Evolutionary conservation across 345 rosid genomes (phyloP), one percentile per base, ranked within the genome.

Genomic region (Rubroshorea leprosula): DNA sequence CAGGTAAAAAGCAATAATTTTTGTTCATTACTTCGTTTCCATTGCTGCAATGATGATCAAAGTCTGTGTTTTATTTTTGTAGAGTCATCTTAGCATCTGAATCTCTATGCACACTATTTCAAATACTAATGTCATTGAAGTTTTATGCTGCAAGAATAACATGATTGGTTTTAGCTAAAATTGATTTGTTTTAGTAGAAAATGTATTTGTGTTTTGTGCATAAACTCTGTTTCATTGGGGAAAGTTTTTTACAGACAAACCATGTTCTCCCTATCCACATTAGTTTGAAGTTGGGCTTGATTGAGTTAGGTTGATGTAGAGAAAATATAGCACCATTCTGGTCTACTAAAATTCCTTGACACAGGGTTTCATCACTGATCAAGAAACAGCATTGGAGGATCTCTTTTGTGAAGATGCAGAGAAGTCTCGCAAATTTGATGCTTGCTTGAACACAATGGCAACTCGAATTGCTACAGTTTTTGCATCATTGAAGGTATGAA

Each of bases 331-430:
- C 43, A 26, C 7, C 12, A 8, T 35, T 10, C 9, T 35, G 41
- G 12, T 61, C 62, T 58, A 47, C 53, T 55, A 59, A 59, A 27
- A 51, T 20, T 23, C 24, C 55, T 56, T 41, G 55, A 58, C 73
- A 64, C 86, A 91, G 98, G 98, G 75, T 49, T 92, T 92, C 77
- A 60, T 83, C 50, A 92, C 98, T 61, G 98, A 92, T 61, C 98
- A 92, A 15, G 95, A 88, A 16, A 78, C 74, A 62, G 93, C 96
- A 22, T 54, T 88, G 44, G 80, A 67, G 35, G 88, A 77, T 21
- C 86, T 92, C 62, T 84, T 76, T 62, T 74, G 80, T 70, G 74
- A 75, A 52, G 74, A 73, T 51, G 87, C 71, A 62, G 82, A 79
- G 71, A 81, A 81, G 17, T 61, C 87, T 46, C 88, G 73, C 62